These are phyloP conservation scores for Striga asiatica DNA, from an alignment of 257 asterid species.

Conservation along the genomic window DNA sequence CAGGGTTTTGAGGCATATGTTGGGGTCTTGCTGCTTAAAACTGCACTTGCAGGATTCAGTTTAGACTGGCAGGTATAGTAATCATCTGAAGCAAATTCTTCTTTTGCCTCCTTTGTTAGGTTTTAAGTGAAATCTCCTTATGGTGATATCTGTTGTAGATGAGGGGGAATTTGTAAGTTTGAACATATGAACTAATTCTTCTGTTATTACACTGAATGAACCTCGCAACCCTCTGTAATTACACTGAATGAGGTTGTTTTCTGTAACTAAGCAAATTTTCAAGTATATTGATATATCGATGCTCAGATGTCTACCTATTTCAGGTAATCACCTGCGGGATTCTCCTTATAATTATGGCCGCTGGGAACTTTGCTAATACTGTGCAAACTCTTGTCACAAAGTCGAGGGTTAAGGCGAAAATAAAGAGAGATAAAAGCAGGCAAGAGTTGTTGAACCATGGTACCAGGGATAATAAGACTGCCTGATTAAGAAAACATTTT, in stretches of 20 bases:
- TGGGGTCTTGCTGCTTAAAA: constrained; percentile 74
- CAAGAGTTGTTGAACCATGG: constrained; percentile 47
- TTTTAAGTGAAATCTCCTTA: neutral
- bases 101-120: neutral
- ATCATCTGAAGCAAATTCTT: constrained; percentile 3
- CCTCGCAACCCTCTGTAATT: too few species aligned
- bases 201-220: too few species aligned
- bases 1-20: constrained; percentile 94
- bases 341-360: constrained; percentile 88
- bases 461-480: constrained; percentile 30
- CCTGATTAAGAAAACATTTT: constrained; percentile 12
- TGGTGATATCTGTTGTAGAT: too few species aligned
- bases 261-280: neutral
- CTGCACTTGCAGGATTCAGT: constrained; percentile 60
- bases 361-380: constrained; percentile 81
- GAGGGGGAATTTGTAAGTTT: neutral
- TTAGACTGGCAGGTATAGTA: constrained; percentile 84
- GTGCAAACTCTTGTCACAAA: constrained; percentile 86
- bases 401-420: constrained; percentile 78
- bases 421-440: constrained; percentile 59
- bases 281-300: neutral
- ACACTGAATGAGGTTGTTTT: too few species aligned
- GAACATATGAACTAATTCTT: neutral
- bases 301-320: constrained; percentile 9
- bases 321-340: constrained; percentile 91